phyloP scores from a whole-genome alignment of 495 filamentous ascomycete genomes.

The Penicillium silybi region DNA sequence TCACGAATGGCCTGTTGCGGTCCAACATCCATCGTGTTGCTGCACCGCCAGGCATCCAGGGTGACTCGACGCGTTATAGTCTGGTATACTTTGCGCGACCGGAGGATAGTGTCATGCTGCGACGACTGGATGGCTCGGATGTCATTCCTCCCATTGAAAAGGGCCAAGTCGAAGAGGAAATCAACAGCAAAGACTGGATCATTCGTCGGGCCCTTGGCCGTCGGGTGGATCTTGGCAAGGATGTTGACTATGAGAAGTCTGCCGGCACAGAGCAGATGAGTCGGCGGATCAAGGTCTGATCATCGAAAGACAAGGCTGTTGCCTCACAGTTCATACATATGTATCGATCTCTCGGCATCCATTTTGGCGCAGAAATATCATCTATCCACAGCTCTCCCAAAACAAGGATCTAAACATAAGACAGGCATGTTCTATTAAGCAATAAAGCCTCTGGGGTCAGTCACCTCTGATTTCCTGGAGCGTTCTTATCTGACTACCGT shows the following conservation, averaged over 20 bases:
- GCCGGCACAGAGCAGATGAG: conserved; percentile 40
- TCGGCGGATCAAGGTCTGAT: conserved; percentile 30
- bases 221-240: conserved; percentile 25
- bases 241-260: conserved; percentile 36
- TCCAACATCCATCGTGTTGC: conserved; percentile 63
- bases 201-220: conserved; percentile 38
- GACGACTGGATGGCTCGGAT: conserved; percentile 35
- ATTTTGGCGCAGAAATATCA: too few species aligned
- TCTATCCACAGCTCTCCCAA: too few species aligned
- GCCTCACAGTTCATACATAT: too few species aligned
- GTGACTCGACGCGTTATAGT: conserved; percentile 48
- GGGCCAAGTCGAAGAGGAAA: conserved; percentile 35
- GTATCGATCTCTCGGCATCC: too few species aligned
- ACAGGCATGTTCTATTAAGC: too few species aligned
- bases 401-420: too few species aligned
- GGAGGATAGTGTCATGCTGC: conserved; percentile 53
- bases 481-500: background rate
- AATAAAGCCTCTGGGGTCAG: too few species aligned
- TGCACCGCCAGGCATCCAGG: conserved; percentile 52
- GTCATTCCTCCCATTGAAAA: conserved; percentile 29
- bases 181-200: conserved; percentile 50
- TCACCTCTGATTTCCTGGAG: background rate
- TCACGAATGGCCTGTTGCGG: conserved; percentile 56
- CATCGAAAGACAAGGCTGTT: too few species aligned
- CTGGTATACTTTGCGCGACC: conserved; percentile 61